Conservation (phyloP, 495 filamentous ascomycete genomes). For the Hyaloscypha bicolor region DNA sequence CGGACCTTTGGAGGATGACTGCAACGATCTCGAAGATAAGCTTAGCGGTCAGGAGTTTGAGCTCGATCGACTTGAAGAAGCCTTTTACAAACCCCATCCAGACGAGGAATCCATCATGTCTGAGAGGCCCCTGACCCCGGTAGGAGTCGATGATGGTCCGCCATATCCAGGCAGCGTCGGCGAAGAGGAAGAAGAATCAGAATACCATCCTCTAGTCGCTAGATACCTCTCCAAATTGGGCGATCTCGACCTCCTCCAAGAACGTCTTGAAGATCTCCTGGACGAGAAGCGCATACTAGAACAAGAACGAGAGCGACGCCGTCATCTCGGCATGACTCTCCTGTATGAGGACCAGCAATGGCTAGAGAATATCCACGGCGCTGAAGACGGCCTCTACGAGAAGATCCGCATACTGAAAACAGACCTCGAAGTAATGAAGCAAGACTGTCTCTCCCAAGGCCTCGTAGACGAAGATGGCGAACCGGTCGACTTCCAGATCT, state of each 20-base stretch:
- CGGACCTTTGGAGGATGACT: constrained; percentile 9
- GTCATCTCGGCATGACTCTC: background rate
- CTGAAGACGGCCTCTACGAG: background rate
- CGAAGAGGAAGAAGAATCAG: background rate
- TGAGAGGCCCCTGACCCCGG: background rate
- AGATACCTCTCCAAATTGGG: constrained; percentile 4
- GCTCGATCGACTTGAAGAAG: background rate
- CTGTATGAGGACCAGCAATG: background rate
- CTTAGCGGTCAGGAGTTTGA: background rate
- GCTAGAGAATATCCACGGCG: background rate
- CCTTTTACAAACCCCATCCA: background rate
- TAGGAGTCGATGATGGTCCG: background rate
- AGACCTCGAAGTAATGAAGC: constrained; percentile 3
- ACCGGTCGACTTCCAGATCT: too few relatives aligned
- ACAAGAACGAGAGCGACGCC: background rate
- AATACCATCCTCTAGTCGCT: background rate
- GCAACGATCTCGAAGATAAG: constrained; percentile 5
- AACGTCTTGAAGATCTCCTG: background rate
- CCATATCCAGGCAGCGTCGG: background rate
- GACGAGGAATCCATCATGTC: background rate
- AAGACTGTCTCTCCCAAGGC: background rate
- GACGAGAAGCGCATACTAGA: background rate
- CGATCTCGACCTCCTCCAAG: constrained; percentile 3
- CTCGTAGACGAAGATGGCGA: constrained; percentile 14
- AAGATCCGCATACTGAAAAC: background rate